These are phyloP conservation scores for Pseudovirgaria hyperparasitica DNA, from an alignment of 2,329 filamentous ascomycete species.

Conservation along the genomic window DNA sequence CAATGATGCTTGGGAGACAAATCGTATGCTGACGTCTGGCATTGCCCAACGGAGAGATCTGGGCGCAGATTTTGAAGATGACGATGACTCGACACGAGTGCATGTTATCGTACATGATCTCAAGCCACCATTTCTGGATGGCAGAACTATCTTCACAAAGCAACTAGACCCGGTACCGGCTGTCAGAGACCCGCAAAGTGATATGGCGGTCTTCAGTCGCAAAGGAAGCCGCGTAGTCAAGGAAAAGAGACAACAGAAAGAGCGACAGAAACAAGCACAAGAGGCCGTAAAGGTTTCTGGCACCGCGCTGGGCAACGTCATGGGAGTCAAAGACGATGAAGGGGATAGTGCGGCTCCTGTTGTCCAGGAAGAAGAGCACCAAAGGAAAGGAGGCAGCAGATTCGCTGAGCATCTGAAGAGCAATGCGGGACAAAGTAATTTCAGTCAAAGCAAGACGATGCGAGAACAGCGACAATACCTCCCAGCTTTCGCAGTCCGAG, in stretches of 20 bases:
- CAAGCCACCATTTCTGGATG: constrained; percentile 87
- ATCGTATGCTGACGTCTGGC: constrained; percentile 92
- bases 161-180: constrained; percentile 91
- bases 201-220: constrained; percentile 95
- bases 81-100: constrained; percentile 78
- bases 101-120: constrained; percentile 90
- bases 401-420: constrained; percentile 88
- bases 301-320: constrained; percentile 83
- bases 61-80: constrained; percentile 71
- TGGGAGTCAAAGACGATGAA: constrained; percentile 89
- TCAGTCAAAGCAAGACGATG: constrained; percentile 84
- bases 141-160: constrained; percentile 91
- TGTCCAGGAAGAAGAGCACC: constrained; percentile 53
- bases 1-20: constrained; percentile 96
- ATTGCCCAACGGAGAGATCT: constrained; percentile 83
- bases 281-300: constrained; percentile 88
- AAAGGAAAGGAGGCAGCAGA: constrained; percentile 53
- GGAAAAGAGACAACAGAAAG: constrained; percentile 81
- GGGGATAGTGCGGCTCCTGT: constrained; percentile 73
- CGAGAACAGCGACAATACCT: constrained; percentile 86
- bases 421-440: constrained; percentile 69
- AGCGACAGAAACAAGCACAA: constrained; percentile 86
- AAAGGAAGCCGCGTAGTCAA: constrained; percentile 91
- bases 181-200: constrained; percentile 84
- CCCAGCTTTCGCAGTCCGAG: constrained; percentile 89